Evolutionary conservation across 2,329 filamentous ascomycete genomes (phyloP), one percentile per base, ranked within the genome.

Genomic region (Paraphaeosphaeria minitans): DNA sequence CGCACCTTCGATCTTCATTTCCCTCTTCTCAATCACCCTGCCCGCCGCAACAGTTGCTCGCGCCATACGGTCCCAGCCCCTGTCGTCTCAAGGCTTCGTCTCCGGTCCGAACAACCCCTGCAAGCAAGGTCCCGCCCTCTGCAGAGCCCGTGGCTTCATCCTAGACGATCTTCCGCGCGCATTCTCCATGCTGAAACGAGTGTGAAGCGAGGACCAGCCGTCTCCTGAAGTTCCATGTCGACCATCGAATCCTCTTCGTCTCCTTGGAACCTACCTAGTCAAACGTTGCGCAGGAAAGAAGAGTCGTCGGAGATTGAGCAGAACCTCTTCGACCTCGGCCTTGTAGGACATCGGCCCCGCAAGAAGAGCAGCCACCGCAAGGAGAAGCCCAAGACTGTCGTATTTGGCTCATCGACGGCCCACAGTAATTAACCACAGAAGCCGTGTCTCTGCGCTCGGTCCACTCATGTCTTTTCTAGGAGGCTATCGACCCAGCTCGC

Each of bases 391-490:
- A 75, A 75, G 67, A 63, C 55, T 57, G 75, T 78, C 65, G 72
- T 72, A 57, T 76, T 76, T 57, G 65, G 63, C 62, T 65, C 70
- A 59, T 64, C 66, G 31, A 68, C 68, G 59, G 67, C 66, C 66
- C 60, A 65, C 57, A 53, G 51, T 53, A 53, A 46, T 53, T 53
- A 46, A 53, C 39, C 62, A 74, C 66, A 70, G 71, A 75, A 75
- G 68, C 69, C 63, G 50, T 71, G 69, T 74, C 66, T 73, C 58
- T 63, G 71, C 69, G 73, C 71, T 73, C 66, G 71, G 73, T 67
- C 64, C 68, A 69, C 74, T 76, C 74, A 76, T 76, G 74, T 75
- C 73, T 75, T 74, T 76, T 70, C 64, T 75, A 75, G 74, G 70
- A 70, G 70, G 68, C 53, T 66, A 75, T 56, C 75, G 75, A 62